Conservation (phyloP, 306 rosid species). For the Mimosa bimucronata region DNA sequence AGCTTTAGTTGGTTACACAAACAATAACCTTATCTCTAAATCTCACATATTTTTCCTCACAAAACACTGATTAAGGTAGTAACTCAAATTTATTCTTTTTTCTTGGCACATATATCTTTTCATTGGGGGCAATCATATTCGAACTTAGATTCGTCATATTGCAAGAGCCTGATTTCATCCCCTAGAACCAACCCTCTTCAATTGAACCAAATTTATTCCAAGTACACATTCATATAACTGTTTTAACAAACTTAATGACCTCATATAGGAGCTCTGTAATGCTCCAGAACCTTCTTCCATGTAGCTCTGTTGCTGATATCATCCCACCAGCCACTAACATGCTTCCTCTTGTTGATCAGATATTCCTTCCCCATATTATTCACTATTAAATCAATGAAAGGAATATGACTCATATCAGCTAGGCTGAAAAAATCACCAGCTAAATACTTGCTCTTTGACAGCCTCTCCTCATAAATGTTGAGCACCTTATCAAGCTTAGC, state of each 20-base stretch:
- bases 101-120: too few relatives aligned
- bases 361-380: slow-evolving; percentile 38
- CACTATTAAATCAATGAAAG: slow-evolving; percentile 47
- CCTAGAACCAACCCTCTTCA: too few relatives aligned
- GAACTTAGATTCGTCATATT: too few relatives aligned
- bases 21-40: background rate
- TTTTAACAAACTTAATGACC: background rate
- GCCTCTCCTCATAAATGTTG: slow-evolving; percentile 60
- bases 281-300: slow-evolving; percentile 49
- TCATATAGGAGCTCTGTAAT: slow-evolving; percentile 1
- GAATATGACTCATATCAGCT: slow-evolving; percentile 60
- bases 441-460: slow-evolving; percentile 56
- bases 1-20: background rate
- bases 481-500: slow-evolving; percentile 52
- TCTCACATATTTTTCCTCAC: background rate
- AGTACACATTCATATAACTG: background rate
- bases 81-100: too few relatives aligned
- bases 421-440: slow-evolving; percentile 63
- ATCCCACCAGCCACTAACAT: slow-evolving; percentile 60
- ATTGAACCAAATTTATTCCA: background rate
- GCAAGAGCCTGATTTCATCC: too few relatives aligned
- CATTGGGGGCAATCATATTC: too few relatives aligned
- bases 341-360: slow-evolving; percentile 43
- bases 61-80: too few relatives aligned
- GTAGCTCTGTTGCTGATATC: slow-evolving; percentile 57